phyloP scores from a whole-genome alignment of 202 grass and related monocot species.

The Miscanthus sacchariflorus region DNA sequence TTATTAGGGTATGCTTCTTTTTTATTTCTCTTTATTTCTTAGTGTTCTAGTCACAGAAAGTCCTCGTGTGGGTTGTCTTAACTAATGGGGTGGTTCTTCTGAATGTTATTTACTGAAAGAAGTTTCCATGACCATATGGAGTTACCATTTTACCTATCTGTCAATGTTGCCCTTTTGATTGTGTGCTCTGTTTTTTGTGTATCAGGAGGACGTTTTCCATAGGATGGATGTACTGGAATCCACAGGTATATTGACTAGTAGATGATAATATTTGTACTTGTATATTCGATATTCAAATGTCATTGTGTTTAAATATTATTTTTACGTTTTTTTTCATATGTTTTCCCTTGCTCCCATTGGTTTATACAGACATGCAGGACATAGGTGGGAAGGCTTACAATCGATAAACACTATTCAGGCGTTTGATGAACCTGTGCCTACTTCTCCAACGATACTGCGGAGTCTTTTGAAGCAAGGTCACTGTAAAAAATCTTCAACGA shows the following conservation, averaged over 20 bases:
- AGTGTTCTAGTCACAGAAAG: neutral
- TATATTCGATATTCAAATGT: neutral
- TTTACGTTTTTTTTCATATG: neutral
- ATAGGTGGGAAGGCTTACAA: constrained; percentile 61
- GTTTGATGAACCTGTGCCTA: constrained; percentile 50
- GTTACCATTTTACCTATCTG: neutral
- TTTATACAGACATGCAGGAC: constrained; percentile 52
- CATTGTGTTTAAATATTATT: neutral
- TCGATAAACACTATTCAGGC: constrained; percentile 57
- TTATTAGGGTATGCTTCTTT: neutral
- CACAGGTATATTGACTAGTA: constrained; percentile 59
- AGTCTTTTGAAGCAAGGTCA: constrained; percentile 41
- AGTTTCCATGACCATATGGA: neutral
- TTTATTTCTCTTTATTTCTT: neutral
- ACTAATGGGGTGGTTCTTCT: neutral
- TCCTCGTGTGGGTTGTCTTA: neutral
- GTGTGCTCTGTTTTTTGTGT: constrained; percentile 26
- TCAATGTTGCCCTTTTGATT: constrained; percentile 3
- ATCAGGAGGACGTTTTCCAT: constrained; percentile 77
- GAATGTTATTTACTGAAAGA: neutral
- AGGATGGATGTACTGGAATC: constrained; percentile 81
- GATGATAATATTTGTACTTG: constrained; percentile 13
- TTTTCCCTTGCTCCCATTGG: neutral
- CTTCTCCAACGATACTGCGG: constrained; percentile 57
- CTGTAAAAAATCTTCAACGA: constrained; percentile 24